Percentiles rank a stretch among this genome's conserved stretches.
Evolutionary conservation across 305 asterid genomes (phyloP).

Genomic region (Solanum hybrid): DNA sequence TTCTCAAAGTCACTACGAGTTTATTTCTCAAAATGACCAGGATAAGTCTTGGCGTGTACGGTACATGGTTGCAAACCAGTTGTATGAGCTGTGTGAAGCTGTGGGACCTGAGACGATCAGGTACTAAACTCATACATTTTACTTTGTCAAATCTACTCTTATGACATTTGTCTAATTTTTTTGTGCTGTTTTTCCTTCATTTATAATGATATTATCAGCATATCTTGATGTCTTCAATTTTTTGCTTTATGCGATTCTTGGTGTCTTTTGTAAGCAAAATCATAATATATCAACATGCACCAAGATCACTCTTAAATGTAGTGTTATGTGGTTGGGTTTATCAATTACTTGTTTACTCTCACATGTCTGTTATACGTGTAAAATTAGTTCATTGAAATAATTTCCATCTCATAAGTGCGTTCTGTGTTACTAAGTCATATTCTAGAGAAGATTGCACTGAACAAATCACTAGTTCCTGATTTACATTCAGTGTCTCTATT

Average conservation of each 20-base stretch:
- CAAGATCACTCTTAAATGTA: neutral
- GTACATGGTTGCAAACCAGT: slow-evolving; percentile 70
- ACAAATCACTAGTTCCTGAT: neutral
- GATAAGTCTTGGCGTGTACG: slow-evolving; percentile 88
- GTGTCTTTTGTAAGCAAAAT: neutral
- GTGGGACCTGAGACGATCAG: slow-evolving; percentile 65
- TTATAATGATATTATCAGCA: neutral
- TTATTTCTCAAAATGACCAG: slow-evolving; percentile 20
- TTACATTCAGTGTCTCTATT: neutral
- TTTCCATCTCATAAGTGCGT: neutral
- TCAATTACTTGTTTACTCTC: neutral
- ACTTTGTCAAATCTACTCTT: neutral
- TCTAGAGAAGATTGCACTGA: neutral
- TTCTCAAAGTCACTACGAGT: neutral
- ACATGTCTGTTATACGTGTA: neutral
- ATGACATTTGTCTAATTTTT: neutral
- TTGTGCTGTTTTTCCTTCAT: neutral
- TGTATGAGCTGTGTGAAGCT: slow-evolving; percentile 71
- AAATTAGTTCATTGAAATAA: neutral
- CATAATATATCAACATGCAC: neutral
- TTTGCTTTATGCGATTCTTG: neutral
- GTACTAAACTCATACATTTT: slow-evolving; percentile 18
- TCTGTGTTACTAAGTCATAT: neutral
- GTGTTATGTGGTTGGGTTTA: neutral
- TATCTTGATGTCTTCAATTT: neutral